phyloP scores from a whole-genome alignment of 345 rosid genomes.

The Eucalyptus guilfoylei region DNA sequence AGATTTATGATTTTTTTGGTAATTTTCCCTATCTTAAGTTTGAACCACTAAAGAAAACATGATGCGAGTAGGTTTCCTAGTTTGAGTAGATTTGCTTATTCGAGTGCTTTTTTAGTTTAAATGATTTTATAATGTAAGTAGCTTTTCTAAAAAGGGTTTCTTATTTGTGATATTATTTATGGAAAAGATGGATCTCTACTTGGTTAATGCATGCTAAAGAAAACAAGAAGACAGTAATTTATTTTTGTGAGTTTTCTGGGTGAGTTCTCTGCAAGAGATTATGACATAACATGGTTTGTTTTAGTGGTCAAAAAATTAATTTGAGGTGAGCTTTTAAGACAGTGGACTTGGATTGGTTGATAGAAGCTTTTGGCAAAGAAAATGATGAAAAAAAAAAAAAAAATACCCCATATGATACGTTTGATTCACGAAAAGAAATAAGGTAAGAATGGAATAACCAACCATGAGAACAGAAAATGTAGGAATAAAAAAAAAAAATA shows the following conservation, averaged over 20 bases:
- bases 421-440: neutral
- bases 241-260: neutral
- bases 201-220: too few relatives aligned
- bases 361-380: neutral
- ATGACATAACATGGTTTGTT: neutral
- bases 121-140: too few relatives aligned
- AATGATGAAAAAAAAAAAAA: neutral
- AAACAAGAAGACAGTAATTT: too few relatives aligned
- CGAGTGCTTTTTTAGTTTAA: neutral
- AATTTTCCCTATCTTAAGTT: neutral
- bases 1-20: too few relatives aligned
- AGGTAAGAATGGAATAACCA: neutral
- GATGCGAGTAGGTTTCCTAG: neutral
- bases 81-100: neutral
- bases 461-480: neutral
- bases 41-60: neutral
- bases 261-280: neutral
- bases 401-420: neutral
- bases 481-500: neutral
- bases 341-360: neutral
- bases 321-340: neutral
- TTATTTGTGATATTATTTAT: too few relatives aligned
- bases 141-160: too few relatives aligned
- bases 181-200: too few relatives aligned
- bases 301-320: neutral